Conservation (phyloP, 495 filamentous ascomycete genomes). For the Hamigera avellanea region DNA sequence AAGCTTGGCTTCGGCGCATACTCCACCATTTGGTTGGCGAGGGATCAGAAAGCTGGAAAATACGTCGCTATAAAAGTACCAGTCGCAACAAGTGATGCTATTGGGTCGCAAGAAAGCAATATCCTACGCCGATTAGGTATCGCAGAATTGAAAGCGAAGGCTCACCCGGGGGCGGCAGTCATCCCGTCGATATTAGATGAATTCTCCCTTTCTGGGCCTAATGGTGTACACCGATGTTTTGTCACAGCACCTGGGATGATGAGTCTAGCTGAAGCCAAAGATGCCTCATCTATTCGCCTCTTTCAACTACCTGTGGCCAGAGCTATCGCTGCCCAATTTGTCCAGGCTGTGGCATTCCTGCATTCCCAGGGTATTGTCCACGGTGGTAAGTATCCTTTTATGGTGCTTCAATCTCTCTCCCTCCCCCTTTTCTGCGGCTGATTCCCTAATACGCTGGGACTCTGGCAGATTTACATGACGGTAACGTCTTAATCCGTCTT, state of each 20-base stretch:
- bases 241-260: constrained; percentile 19
- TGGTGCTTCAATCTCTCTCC: neutral
- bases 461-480: constrained; percentile 15
- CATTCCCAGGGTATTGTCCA: constrained; percentile 19
- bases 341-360: constrained; percentile 16
- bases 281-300: constrained; percentile 11
- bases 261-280: constrained; percentile 15
- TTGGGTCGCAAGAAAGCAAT: neutral
- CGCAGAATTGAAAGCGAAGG: neutral
- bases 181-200: constrained; percentile 22
- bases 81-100: constrained; percentile 2
- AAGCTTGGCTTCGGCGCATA: constrained; percentile 38
- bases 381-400: constrained; percentile 13
- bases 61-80: constrained; percentile 12
- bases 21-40: constrained; percentile 38
- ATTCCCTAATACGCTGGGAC: neutral
- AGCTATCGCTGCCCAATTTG: constrained; percentile 17
- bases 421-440: neutral
- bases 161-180: constrained; percentile 4
- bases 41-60: constrained; percentile 10
- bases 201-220: constrained; percentile 23
- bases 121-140: neutral
- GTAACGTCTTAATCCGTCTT: constrained; percentile 14
- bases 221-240: constrained; percentile 31
- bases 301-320: constrained; percentile 12